Conservation (phyloP, 352 stramenopile genomes). For the Pythium graminicola region DNA sequence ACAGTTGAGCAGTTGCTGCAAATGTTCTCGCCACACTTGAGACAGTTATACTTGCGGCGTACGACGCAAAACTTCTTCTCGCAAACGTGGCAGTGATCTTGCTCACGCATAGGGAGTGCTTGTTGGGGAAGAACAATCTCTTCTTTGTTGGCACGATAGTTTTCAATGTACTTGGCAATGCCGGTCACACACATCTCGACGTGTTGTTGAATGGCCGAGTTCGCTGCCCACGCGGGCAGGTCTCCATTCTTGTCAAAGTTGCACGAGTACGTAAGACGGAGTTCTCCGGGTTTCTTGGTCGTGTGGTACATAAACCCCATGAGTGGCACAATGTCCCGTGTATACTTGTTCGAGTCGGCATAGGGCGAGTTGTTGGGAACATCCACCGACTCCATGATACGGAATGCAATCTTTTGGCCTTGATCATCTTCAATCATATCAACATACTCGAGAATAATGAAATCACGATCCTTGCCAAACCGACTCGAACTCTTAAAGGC, state of each 20-base stretch:
- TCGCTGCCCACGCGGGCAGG: constrained; percentile 72
- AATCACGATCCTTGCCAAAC: constrained; percentile 73
- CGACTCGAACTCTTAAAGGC: constrained; percentile 79
- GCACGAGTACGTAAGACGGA: constrained; percentile 83
- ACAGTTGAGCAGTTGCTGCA: constrained; percentile 73
- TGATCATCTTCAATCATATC: constrained; percentile 85
- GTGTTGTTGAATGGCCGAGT: constrained; percentile 81
- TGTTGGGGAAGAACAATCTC: constrained; percentile 72
- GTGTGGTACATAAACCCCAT: constrained; percentile 87
- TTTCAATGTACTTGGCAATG: constrained; percentile 84
- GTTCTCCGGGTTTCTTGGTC: constrained; percentile 66
- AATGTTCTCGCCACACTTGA: constrained; percentile 76
- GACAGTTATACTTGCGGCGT: constrained; percentile 72
- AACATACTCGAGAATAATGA: constrained; percentile 83
- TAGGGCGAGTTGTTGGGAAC: constrained; percentile 50
- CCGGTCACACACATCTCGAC: constrained; percentile 83
- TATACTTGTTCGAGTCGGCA: constrained; percentile 57
- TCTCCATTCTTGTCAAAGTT: constrained; percentile 84
- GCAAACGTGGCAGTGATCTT: constrained; percentile 65
- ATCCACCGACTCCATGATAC: constrained; percentile 80
- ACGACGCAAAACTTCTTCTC: constrained; percentile 71
- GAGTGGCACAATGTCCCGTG: constrained; percentile 67
- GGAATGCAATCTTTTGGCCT: constrained; percentile 76
- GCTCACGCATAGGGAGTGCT: constrained; percentile 66
- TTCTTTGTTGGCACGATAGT: constrained; percentile 56